Evolutionary conservation across 1,139 yeast species (phyloP).

Genomic region (Debaryomyces subglobosus): DNA sequence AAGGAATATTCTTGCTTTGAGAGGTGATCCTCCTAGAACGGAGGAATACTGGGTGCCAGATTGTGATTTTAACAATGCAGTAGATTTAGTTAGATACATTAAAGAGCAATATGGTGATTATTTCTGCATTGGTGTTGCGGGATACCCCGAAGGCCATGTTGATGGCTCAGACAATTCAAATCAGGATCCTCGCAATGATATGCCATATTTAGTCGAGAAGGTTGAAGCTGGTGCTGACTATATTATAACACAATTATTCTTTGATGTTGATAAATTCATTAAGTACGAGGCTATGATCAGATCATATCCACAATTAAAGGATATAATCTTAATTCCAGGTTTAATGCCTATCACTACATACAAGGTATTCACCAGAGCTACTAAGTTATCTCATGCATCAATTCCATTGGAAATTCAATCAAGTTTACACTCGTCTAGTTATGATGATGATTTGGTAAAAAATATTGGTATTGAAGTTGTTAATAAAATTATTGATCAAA

Average conservation of each 20-base stretch:
- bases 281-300: slow-evolving; percentile 39
- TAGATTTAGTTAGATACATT: slow-evolving; percentile 81
- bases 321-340: slow-evolving; percentile 80
- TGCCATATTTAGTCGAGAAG: slow-evolving; percentile 77
- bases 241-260: slow-evolving; percentile 89
- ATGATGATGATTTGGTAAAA: slow-evolving; percentile 86
- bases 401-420: slow-evolving; percentile 56
- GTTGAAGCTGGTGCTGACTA: slow-evolving; percentile 93
- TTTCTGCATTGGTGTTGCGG: slow-evolving; percentile 90
- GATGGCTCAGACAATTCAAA: slow-evolving; percentile 75
- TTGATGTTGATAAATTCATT: slow-evolving; percentile 50
- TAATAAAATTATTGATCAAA: slow-evolving; percentile 60
- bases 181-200: slow-evolving; percentile 53
- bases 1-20: slow-evolving; percentile 80
- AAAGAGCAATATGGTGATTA: slow-evolving; percentile 67
- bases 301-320: slow-evolving; percentile 36
- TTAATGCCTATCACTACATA: slow-evolving; percentile 95
- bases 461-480: slow-evolving; percentile 78
- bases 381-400: slow-evolving; percentile 86
- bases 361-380: slow-evolving; percentile 82
- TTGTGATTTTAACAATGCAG: slow-evolving; percentile 70
- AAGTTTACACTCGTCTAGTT: slow-evolving; percentile 57
- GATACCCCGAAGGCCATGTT: slow-evolving; percentile 96
- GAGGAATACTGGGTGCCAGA: slow-evolving; percentile 66
- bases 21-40: slow-evolving; percentile 90